Base-by-base conservation (phyloP, 148 eudicot species). In the Heliosperma pusillum region DNA sequence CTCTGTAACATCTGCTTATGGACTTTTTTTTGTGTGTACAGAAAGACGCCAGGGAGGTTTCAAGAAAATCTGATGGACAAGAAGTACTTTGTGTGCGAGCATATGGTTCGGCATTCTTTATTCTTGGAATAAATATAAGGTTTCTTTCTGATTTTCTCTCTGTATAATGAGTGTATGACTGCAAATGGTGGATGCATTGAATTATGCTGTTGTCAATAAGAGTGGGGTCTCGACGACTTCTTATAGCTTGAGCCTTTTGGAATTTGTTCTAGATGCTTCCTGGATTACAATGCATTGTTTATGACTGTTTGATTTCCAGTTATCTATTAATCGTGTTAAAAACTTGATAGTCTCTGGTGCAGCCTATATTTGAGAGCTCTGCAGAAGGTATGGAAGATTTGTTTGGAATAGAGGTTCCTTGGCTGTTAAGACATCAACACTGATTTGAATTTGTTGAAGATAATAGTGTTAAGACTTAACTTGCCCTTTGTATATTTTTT, bases 101-200 rank as follows among this genome's bases (percentile, higher is more conserved):
- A 61, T 90, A 88, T 81, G 97, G 96, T 77, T 89, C 96, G 77
- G 90, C 93, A 62, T 95, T 89, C 83, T 89, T 90, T 81, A 88
- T 89, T 36, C 92, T 95, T 78, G 97, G 97, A 77, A 92, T 95
- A 79, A 90, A 89, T 79, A 86, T 95, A 83, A 90, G 98, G 98
- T 95, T 65, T 87, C 56, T 56, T 57, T 63, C 63, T 69, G 68
- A 26, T 44, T 11, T 62, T 70, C 19, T 20, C 11, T 33, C 10
- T 45, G 29, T 30, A 36, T 13, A 26, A 45, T 21, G 27, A 74
- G 72, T 36, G 20, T 45, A 52, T 47, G 53, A 47, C 15, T 47
- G 17, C 55, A 50, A 50, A 50, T 4, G 15, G 19, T 50, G 4
- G 55, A 47, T 47, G 17, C 55, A 50, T 50, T 16, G 17, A 50